phyloP scores from a whole-genome alignment of 345 rosid genomes.

The Linum usitatissimum region DNA sequence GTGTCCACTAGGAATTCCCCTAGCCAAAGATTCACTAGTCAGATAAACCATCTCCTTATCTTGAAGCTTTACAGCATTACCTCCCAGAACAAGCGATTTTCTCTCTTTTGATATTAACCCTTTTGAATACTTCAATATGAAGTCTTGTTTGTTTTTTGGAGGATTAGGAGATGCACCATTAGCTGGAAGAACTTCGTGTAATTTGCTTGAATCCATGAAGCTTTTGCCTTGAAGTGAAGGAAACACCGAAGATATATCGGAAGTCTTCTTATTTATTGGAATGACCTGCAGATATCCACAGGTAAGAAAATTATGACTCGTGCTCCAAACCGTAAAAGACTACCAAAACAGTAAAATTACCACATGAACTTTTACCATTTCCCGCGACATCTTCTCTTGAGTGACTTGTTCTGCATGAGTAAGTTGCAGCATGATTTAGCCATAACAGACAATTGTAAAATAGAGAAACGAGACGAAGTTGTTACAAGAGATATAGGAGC shows the following conservation, averaged over 20 bases:
- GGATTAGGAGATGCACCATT: slow-evolving; percentile 51
- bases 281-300: slow-evolving; percentile 20
- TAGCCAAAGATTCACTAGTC: slow-evolving; percentile 18
- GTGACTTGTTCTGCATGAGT: slow-evolving; percentile 22
- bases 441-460: background rate
- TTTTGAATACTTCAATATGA: slow-evolving; percentile 32
- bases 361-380: slow-evolving; percentile 16
- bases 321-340: slow-evolving; percentile 4
- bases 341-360: slow-evolving; percentile 17
- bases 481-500: background rate
- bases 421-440: slow-evolving; percentile 13
- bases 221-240: slow-evolving; percentile 33
- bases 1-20: slow-evolving; percentile 26
- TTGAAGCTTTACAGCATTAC: slow-evolving; percentile 16
- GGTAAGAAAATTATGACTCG: slow-evolving; percentile 7
- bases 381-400: slow-evolving; percentile 16
- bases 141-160: slow-evolving; percentile 20
- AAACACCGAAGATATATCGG: slow-evolving; percentile 17
- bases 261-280: slow-evolving; percentile 13
- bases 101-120: slow-evolving; percentile 23
- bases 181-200: slow-evolving; percentile 58
- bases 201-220: slow-evolving; percentile 24
- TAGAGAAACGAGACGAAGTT: background rate
- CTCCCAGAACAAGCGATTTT: slow-evolving; percentile 18
- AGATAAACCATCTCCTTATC: slow-evolving; percentile 24